A percentile compares a stretch with the other conserved stretches of the same genome.
Conservation (phyloP, 2,329 filamentous ascomycete species). For the Zopfia rhizophila region DNA sequence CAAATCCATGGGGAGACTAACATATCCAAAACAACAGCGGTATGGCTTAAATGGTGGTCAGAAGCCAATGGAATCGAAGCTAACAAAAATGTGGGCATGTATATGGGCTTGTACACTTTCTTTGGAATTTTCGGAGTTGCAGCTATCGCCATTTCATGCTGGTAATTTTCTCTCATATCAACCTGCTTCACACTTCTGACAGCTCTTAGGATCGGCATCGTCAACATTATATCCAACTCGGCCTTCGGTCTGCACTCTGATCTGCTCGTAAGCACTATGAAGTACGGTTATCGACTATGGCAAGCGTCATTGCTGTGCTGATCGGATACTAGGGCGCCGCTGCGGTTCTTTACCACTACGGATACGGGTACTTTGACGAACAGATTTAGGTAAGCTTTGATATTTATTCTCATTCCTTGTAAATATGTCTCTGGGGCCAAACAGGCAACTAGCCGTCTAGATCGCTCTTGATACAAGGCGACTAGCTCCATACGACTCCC, state of each 20-base stretch:
- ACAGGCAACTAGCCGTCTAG: slow-evolving; percentile 14
- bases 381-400: slow-evolving; percentile 55
- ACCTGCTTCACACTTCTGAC: slow-evolving; percentile 13
- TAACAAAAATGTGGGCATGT: slow-evolving; percentile 8
- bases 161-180: too few relatives aligned
- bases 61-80: slow-evolving; percentile 12
- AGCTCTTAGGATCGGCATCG: slow-evolving; percentile 14
- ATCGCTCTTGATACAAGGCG: too few relatives aligned
- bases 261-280: slow-evolving; percentile 17
- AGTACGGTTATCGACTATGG: too few relatives aligned
- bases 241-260: slow-evolving; percentile 15
- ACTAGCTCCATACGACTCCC: too few relatives aligned
- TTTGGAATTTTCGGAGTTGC: slow-evolving; percentile 14
- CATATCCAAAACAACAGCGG: too few relatives aligned
- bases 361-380: too few relatives aligned
- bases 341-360: slow-evolving; percentile 19
- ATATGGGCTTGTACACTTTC: slow-evolving; percentile 12
- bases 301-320: too few relatives aligned
- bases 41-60: slow-evolving; percentile 14
- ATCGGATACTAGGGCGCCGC: slow-evolving; percentile 11
- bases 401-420: too few relatives aligned
- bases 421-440: too few relatives aligned
- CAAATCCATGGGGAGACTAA: too few relatives aligned
- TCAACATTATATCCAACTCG: slow-evolving; percentile 20
- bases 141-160: too few relatives aligned